Base-by-base conservation (phyloP, 208 protist species). In the Leishmania martiniquensis region DNA sequence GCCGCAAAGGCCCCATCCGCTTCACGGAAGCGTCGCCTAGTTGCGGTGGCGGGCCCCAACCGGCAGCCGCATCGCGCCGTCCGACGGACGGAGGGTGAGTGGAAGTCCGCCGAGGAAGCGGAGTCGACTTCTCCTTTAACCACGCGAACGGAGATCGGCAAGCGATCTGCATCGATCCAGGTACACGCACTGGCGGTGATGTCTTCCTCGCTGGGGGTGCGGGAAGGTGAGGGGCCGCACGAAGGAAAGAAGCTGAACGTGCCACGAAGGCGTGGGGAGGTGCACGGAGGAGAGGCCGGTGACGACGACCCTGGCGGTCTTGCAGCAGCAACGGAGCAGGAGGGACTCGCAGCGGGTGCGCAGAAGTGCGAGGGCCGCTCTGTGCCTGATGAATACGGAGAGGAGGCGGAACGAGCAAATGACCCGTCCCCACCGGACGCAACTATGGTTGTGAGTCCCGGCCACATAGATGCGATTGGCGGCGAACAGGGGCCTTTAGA, bases 21-120 rank as follows among this genome's bases (percentile, higher is more conserved):
- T 49, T 44, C 72, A 13, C 78, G 72, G 4, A 83, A 78, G 65
- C 78, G 78, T 15, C 49, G 63, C 34, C 70, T 70, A 12, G 71
- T 44, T 0, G 51, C 63, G 32, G n/a, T 76, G 51, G 52, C 65
- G 0, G 65, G 62, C 12, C 52, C 72, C 0, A n/a, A 34, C 34
- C 54, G 42, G 47, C 55, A 39, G 51, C 25, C 52, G 34, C 70
- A 12, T 47, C 29, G 51, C 32, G 15, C 20, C 32, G 47, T 42
- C 32, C 47, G 9, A 59, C n/a, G 20, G 47, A 13, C 49, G 13
- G 32, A 17, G 5, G 47, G 15, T n/a, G 70, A 63, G 44, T 22
- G 1, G 45, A n/a, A 34, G n/a, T 25, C 12, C 32, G 32, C 32
- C 4, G 68, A 72, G 47, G 47, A 72, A 72, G 47, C 20, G 29